Conservation (phyloP, 306 rosid genomes). For the Quercus wislizeni region DNA sequence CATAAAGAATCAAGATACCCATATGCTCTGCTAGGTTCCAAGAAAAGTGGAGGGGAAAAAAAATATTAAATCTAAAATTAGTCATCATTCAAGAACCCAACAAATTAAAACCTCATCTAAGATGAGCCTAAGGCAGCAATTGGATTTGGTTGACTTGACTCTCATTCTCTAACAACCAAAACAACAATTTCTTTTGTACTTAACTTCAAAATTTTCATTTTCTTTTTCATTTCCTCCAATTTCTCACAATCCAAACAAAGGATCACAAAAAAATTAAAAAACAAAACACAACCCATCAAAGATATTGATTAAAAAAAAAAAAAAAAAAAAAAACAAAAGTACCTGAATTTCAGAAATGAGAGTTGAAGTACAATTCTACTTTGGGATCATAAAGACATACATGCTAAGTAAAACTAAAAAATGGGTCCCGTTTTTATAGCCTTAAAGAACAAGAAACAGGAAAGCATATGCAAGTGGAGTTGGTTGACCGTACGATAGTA, state of each 20-base stretch:
- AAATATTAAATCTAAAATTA: not conserved
- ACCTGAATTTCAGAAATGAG: not conserved
- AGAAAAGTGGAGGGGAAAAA: not conserved
- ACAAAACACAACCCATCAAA: not conserved
- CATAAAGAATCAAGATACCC: not conserved
- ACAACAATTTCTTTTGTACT: not conserved
- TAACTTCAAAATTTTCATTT: not conserved
- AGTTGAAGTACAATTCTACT: not conserved
- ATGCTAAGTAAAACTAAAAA: not conserved
- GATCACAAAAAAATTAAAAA: not conserved
- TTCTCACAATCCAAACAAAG: conserved; percentile 9
- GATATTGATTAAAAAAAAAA: not conserved
- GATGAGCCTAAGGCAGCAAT: not conserved
- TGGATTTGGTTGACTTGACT: conserved; percentile 11
- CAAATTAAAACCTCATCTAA: not conserved
- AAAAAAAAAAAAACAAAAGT: not conserved
- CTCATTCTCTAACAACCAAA: conserved; percentile 19
- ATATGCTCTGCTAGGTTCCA: not conserved
- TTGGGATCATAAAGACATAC: not conserved
- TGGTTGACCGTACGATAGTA: conserved; percentile 21
- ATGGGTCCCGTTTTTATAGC: not conserved
- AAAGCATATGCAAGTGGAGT: conserved; percentile 10
- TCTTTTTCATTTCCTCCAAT: not conserved
- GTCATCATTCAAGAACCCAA: not conserved
- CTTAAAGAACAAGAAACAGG: conserved; percentile 6